phyloP scores from a whole-genome alignment of 495 filamentous ascomycete genomes.

The Astrocystis sublimbata region DNA sequence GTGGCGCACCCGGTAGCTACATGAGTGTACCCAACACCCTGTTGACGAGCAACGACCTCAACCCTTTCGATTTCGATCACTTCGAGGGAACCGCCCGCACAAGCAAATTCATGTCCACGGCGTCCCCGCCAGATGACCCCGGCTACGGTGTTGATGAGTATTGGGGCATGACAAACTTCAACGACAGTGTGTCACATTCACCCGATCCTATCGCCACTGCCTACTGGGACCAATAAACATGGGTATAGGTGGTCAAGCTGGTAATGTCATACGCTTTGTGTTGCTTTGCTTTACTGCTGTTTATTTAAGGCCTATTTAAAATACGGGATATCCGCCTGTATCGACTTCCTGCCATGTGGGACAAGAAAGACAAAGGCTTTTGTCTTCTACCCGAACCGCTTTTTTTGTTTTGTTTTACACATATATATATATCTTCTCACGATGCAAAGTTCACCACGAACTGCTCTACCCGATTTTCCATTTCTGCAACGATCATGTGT shows the following conservation, averaged over 20 bases:
- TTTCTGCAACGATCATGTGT: conserved; percentile 3
- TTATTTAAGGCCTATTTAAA: too few relatives aligned
- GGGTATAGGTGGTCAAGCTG: too few relatives aligned
- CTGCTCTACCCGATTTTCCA: conserved; percentile 10
- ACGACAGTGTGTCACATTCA: conserved; percentile 36
- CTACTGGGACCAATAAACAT: conserved; percentile 26
- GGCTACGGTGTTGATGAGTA: conserved; percentile 30
- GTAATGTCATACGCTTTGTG: too few relatives aligned
- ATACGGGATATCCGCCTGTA: too few relatives aligned
- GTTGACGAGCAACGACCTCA: conserved; percentile 55
- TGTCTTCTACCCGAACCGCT: neutral
- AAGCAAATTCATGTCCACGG: conserved; percentile 43
- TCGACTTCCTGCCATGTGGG: too few relatives aligned
- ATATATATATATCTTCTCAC: conserved; percentile 24
- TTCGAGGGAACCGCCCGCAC: conserved; percentile 51
- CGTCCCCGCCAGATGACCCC: conserved; percentile 38
- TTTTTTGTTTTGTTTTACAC: conserved; percentile 5
- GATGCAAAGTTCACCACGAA: conserved; percentile 29
- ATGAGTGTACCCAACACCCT: conserved; percentile 53
- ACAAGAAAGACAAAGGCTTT: conserved; percentile 10
- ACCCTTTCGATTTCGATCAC: conserved; percentile 63
- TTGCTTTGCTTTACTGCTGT: too few relatives aligned
- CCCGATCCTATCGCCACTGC: conserved; percentile 33
- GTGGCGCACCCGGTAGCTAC: conserved; percentile 50
- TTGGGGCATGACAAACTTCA: conserved; percentile 36